These are phyloP conservation scores for Malus sieversii DNA, from an alignment of 306 rosid species.

Conservation along the genomic window DNA sequence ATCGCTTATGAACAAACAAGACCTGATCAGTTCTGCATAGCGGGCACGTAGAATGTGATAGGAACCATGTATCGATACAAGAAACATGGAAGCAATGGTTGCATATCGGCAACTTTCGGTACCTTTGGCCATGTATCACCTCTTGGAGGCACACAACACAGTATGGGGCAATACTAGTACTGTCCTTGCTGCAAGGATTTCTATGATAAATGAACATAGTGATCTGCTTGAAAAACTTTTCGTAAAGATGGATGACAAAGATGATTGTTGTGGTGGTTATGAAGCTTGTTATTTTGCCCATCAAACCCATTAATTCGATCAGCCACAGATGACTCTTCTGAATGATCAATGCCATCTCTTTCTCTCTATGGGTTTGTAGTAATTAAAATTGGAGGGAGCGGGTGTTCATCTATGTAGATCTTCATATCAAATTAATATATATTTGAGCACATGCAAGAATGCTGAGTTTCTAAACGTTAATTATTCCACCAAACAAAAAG, in stretches of 20 bases:
- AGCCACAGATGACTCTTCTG: neutral
- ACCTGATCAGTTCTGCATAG: conserved; percentile 16
- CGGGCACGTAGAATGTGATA: conserved; percentile 16
- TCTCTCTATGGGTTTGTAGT: neutral
- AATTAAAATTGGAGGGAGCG: too few species aligned
- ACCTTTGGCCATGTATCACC: conserved; percentile 1
- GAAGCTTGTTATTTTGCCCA: neutral
- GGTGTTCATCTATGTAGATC: too few species aligned
- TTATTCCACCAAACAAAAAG: neutral
- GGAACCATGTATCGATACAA: conserved; percentile 19
- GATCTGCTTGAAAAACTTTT: neutral
- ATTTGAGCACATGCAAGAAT: neutral
- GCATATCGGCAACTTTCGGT: conserved; percentile 11
- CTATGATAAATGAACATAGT: neutral
- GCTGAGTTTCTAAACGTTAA: neutral
- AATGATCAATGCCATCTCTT: too few species aligned
- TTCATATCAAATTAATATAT: too few species aligned
- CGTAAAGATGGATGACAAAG: neutral
- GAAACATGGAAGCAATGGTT: conserved; percentile 16
- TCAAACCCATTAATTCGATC: neutral
- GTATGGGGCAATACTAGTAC: neutral
- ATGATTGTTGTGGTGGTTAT: neutral
- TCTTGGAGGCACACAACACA: conserved; percentile 20
- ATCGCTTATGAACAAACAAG: neutral
- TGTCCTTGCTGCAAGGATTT: neutral